A percentile compares a stretch with the other conserved stretches of the same genome.
These are phyloP conservation scores for Suillus ampliporus DNA, from an alignment of 768 basidiomycete species.

Conservation along the genomic window DNA sequence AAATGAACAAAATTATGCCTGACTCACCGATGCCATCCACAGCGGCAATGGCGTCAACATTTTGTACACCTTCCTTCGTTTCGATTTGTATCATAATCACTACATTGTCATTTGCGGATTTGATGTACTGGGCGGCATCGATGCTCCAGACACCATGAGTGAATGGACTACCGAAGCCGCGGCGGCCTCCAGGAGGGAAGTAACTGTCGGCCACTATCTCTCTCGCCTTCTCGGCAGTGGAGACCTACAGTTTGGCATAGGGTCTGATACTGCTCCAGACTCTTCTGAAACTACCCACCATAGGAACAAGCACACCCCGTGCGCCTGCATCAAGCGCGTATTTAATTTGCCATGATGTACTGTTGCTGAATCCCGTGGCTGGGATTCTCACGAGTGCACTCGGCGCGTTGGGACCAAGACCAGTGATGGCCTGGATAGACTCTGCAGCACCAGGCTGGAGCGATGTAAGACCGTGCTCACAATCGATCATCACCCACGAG, in stretches of 20 bases:
- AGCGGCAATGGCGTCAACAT: slow-evolving; percentile 61
- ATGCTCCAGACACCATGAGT: slow-evolving; percentile 64
- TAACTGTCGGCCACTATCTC: slow-evolving; percentile 61
- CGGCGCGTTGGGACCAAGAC: slow-evolving; percentile 48
- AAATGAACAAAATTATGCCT: neutral
- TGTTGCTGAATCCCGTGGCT: slow-evolving; percentile 60
- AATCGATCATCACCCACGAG: slow-evolving; percentile 70
- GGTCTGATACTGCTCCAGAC: neutral
- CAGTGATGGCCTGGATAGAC: slow-evolving; percentile 57
- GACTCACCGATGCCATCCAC: slow-evolving; percentile 66
- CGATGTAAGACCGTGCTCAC: slow-evolving; percentile 68
- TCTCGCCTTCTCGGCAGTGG: slow-evolving; percentile 58
- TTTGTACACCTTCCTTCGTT: slow-evolving; percentile 61
- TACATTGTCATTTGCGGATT: slow-evolving; percentile 58
- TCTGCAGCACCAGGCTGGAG: slow-evolving; percentile 63
- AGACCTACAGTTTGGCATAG: slow-evolving; percentile 46
- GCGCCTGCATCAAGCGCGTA: slow-evolving; percentile 73
- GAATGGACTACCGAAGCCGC: slow-evolving; percentile 71
- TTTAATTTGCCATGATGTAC: slow-evolving; percentile 75
- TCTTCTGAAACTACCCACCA: slow-evolving; percentile 47
- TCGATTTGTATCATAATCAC: slow-evolving; percentile 73
- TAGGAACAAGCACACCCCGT: slow-evolving; percentile 66
- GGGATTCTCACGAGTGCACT: slow-evolving; percentile 67
- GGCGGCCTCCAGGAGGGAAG: slow-evolving; percentile 65
- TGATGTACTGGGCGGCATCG: slow-evolving; percentile 55